Conservation (phyloP, 129 eudicot species). For the Escallonia herrerae region DNA sequence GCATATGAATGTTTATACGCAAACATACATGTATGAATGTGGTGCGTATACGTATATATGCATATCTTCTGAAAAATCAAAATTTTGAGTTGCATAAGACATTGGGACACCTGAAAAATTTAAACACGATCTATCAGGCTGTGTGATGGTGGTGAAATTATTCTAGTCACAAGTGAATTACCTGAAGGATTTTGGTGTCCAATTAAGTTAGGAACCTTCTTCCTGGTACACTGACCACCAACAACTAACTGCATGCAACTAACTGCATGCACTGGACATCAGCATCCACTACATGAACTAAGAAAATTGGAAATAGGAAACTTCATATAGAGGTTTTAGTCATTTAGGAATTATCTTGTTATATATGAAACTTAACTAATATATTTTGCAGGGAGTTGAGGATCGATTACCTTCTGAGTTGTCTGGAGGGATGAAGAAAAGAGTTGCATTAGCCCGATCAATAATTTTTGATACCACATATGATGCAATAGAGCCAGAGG, state of each 20-base stretch:
- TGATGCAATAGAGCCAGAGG: constrained; percentile 86
- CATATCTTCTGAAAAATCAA: no score
- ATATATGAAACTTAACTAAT: constrained; percentile 6
- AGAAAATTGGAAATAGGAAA: neutral
- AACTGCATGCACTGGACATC: neutral
- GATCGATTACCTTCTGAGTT: constrained; percentile 92
- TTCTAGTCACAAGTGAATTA: no score
- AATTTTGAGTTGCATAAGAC: no score
- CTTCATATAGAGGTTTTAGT: neutral
- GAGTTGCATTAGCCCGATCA: constrained; percentile 96
- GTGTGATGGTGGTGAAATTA: no score
- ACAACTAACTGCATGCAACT: constrained; percentile 5
- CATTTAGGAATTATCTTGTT: neutral
- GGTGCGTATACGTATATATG: no score
- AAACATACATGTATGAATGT: no score
- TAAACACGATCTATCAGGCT: no score
- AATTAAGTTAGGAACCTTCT: no score
- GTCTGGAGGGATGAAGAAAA: constrained; percentile 99
- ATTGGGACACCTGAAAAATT: no score
- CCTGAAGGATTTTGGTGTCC: no score
- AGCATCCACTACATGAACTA: neutral
- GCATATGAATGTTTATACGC: no score
- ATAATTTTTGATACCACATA: constrained; percentile 78
- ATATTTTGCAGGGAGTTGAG: constrained; percentile 72
- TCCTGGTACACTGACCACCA: neutral